Evolutionary conservation across 768 basidiomycete genomes (phyloP), one percentile per base, ranked within the genome.

Genomic region (Chalciporus piperatus): DNA sequence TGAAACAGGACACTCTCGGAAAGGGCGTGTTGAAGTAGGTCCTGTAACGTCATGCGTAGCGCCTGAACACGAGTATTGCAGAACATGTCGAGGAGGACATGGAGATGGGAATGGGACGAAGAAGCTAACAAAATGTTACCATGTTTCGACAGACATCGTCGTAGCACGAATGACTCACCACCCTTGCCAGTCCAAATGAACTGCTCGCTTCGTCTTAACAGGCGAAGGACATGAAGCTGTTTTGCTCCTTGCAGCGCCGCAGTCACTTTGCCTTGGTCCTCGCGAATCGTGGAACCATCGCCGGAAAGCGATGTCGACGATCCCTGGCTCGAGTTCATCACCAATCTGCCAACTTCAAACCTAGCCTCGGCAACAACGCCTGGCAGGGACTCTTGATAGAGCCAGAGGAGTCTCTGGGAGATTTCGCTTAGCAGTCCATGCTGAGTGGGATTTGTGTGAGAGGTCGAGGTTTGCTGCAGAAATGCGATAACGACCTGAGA

Each of bases 401-500:
- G 75, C 80, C 87, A 89, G 53, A 97, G 71, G 38, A 98, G 67
- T 23, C 93, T 70, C 57, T 93, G 83, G 1, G 93, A 83, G 45
- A 81, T 79, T 70, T 98, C 95, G 0, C 85, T 79, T 25, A 97
- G 70, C 55, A 98, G 67, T 0, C 83, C 82, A 0, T 68, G 70
- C 65, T 74, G 81, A 48, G 71, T 75, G n/a, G 66, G 57, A 37
- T 71, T 71, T 28, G 62, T 14, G 22, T 59, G 49, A 11, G 65
- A 62, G n/a, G 62, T 41, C 41, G 47, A 41, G 47, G 56, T 70
- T 56, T 67, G 83, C 57, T 92, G 87, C 6, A 87, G 85, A 62
- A 94, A 89, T 0, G 84, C 89, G 10, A 97, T 78, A 48, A 97
- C 72, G 45, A 95, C 90, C 59, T 87, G 83, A 52, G 95, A 86